Conservation (phyloP, 176 grass and related monocot genomes). For the Poa pratensis region DNA sequence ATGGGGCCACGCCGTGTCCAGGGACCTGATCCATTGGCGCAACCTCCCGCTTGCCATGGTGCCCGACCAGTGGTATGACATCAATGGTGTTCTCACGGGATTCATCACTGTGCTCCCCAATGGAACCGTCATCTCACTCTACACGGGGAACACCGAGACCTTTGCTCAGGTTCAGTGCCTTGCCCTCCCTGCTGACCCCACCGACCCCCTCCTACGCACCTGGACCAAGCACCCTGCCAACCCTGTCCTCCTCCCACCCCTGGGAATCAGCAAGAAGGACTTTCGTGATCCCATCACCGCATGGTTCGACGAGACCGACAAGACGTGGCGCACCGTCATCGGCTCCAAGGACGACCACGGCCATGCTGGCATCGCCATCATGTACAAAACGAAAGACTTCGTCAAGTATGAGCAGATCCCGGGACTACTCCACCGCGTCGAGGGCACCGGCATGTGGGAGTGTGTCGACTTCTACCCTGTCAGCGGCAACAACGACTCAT, state of each 20-base stretch:
- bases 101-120: neutral
- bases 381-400: neutral
- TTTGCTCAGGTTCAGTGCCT: neutral
- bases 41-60: neutral
- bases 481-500: neutral
- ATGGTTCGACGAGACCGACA: neutral
- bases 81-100: neutral
- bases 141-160: neutral
- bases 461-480: neutral
- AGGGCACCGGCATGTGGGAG: slow-evolving; percentile 18
- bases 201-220: neutral
- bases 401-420: neutral
- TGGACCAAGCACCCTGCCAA: slow-evolving; percentile 9
- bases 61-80: neutral
- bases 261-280: neutral
- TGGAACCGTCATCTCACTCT: neutral
- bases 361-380: neutral
- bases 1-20: neutral
- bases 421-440: neutral
- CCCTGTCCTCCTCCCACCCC: neutral
- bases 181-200: neutral
- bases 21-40: neutral
- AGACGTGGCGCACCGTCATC: slow-evolving; percentile 6
- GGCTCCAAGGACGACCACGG: neutral
- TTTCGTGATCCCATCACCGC: neutral